Conservation (phyloP, 2,329 filamentous ascomycete genomes). For the Coniochaeta hoffmannii region DNA sequence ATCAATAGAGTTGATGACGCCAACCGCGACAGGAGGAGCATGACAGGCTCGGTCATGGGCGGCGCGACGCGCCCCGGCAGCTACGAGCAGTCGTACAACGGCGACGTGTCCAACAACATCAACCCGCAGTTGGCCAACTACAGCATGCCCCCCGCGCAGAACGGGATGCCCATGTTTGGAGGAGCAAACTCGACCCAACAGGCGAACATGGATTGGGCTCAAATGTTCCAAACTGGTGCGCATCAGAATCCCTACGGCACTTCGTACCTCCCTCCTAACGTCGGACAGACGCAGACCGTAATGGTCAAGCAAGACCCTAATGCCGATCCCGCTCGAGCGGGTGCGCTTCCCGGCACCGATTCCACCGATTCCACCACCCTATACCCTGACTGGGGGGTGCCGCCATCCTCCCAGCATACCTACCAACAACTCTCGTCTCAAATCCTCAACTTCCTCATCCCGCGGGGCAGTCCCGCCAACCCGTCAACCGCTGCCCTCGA, state of each 20-base stretch:
- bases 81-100: slow-evolving; percentile 48
- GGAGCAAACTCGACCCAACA: slow-evolving; percentile 54
- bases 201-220: slow-evolving; percentile 64
- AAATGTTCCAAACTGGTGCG: slow-evolving; percentile 70
- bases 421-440: slow-evolving; percentile 47
- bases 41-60: slow-evolving; percentile 45
- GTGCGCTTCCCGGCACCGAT: slow-evolving; percentile 35
- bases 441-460: slow-evolving; percentile 49
- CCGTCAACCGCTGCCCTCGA: slow-evolving; percentile 43
- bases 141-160: slow-evolving; percentile 53
- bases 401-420: slow-evolving; percentile 38
- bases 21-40: slow-evolving; percentile 50
- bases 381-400: slow-evolving; percentile 43
- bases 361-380: slow-evolving; percentile 34
- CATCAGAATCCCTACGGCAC: slow-evolving; percentile 59
- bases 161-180: slow-evolving; percentile 57
- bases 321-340: slow-evolving; percentile 40
- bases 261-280: slow-evolving; percentile 57
- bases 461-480: slow-evolving; percentile 48
- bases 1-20: slow-evolving; percentile 50
- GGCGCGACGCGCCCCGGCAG: slow-evolving; percentile 31
- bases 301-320: slow-evolving; percentile 58
- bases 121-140: slow-evolving; percentile 57
- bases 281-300: slow-evolving; percentile 61
- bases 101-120: slow-evolving; percentile 49